Percentiles rank a stretch among this genome's conserved stretches.
Evolutionary conservation across 2,329 filamentous ascomycete genomes (phyloP).

Genomic region (Diplodia sapinea): DNA sequence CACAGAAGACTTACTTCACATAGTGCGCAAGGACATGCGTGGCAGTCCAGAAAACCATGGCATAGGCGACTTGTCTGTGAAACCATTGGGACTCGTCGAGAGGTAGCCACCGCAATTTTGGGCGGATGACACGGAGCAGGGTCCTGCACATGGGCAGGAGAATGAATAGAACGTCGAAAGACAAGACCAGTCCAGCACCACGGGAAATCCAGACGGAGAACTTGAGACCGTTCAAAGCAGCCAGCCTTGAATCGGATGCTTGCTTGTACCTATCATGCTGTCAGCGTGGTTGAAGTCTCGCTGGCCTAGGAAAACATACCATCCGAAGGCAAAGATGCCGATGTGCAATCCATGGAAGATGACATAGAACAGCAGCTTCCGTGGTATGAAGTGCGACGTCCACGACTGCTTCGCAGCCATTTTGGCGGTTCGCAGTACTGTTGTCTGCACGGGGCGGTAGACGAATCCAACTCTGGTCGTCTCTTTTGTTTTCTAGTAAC

Average conservation of each 20-base stretch:
- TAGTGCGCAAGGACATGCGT: constrained; percentile 84
- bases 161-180: constrained; percentile 84
- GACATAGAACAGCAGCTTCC: constrained; percentile 79
- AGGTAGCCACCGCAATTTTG: constrained; percentile 85
- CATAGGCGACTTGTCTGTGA: constrained; percentile 91
- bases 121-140: constrained; percentile 80
- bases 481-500: not conserved
- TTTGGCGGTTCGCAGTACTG: constrained; percentile 5
- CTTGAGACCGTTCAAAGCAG: constrained; percentile 76
- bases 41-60: constrained; percentile 80
- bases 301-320: constrained; percentile 62
- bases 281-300: constrained; percentile 24
- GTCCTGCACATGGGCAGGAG: constrained; percentile 94
- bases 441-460: not conserved
- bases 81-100: constrained; percentile 98
- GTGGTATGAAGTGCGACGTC: constrained; percentile 61
- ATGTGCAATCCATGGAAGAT: constrained; percentile 82
- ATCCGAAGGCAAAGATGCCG: constrained; percentile 81
- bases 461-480: too few relatives aligned
- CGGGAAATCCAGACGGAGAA: constrained; percentile 97
- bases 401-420: constrained; percentile 24
- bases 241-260: constrained; percentile 68
- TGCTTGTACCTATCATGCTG: constrained; percentile 75
- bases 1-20: constrained; percentile 73
- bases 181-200: constrained; percentile 85